Percentiles rank a stretch among this genome's conserved stretches.
These are phyloP conservation scores for Crotalaria pallida DNA, from an alignment of 306 rosid genomes.

Conservation along the genomic window DNA sequence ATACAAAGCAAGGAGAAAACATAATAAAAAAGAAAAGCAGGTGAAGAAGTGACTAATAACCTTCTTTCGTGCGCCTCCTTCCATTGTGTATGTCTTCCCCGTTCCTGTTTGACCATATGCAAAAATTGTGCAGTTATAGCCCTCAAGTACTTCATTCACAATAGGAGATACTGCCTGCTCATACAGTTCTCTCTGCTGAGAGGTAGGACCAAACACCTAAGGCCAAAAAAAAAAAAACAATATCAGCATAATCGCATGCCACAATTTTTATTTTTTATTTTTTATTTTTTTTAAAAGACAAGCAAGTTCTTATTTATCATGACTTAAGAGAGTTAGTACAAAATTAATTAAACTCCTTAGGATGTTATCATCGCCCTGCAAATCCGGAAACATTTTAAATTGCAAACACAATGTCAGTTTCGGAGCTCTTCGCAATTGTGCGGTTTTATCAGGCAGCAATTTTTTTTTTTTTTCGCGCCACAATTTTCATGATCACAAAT, in stretches of 20 bases:
- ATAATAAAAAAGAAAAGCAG: neutral
- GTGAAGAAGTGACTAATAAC: constrained; percentile 34
- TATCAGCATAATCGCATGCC: constrained; percentile 13
- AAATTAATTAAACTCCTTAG: constrained; percentile 1
- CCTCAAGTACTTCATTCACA: constrained; percentile 96
- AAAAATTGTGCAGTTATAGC: constrained; percentile 94
- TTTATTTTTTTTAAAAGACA: neutral
- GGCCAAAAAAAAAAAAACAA: constrained; percentile 26
- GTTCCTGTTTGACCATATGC: constrained; percentile 99
- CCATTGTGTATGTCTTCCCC: constrained; percentile 98
- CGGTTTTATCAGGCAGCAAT: neutral
- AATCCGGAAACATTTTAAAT: neutral
- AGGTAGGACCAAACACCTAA: constrained; percentile 91
- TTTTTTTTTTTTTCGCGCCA: neutral
- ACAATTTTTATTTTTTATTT: neutral
- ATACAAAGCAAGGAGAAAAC: neutral
- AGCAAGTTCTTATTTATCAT: neutral
- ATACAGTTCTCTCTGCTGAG: constrained; percentile 85
- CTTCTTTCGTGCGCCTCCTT: constrained; percentile 99
- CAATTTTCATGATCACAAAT: neutral
- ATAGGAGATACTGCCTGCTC: constrained; percentile 96
- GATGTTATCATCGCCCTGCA: neutral
- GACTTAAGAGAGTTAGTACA: constrained; percentile 3
- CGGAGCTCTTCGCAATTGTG: no score
- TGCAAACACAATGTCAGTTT: neutral